Conservation (phyloP, 441 rosid genomes). For the Theobroma grandiflorum region DNA sequence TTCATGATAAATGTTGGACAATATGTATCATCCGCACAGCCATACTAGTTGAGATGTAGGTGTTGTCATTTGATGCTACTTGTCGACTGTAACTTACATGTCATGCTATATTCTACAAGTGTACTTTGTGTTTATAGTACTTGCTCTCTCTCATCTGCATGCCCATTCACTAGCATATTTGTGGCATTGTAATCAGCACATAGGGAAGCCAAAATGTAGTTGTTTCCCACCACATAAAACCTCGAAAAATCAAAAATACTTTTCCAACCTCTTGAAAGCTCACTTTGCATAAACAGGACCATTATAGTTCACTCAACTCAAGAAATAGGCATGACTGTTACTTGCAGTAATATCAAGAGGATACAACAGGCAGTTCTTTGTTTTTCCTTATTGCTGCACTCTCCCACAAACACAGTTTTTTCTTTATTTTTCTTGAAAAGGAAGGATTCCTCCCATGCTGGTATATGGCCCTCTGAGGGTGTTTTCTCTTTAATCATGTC, state of each 20-base stretch:
- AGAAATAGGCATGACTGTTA: not conserved
- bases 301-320: not conserved
- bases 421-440: not conserved
- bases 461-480: not conserved
- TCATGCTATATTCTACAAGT: slow-evolving; percentile 1
- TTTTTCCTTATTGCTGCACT: not conserved
- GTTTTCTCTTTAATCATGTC: slow-evolving; percentile 12
- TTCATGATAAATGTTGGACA: slow-evolving; percentile 8
- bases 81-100: not conserved
- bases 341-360: not conserved
- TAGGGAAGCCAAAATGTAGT: not conserved
- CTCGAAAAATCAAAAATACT: slow-evolving; percentile 1
- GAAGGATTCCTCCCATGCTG: not conserved
- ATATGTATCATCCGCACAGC: not conserved
- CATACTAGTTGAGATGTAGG: not conserved
- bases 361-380: not conserved
- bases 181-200: slow-evolving; percentile 1
- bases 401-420: not conserved
- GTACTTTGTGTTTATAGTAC: not conserved
- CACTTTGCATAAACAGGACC: not conserved
- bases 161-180: not conserved
- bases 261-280: slow-evolving; percentile 11
- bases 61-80: not conserved
- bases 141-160: not conserved
- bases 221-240: not conserved